phyloP scores from a whole-genome alignment of 225 moss, liverwort and hornwort species.

The Physcomitrium patens region DNA sequence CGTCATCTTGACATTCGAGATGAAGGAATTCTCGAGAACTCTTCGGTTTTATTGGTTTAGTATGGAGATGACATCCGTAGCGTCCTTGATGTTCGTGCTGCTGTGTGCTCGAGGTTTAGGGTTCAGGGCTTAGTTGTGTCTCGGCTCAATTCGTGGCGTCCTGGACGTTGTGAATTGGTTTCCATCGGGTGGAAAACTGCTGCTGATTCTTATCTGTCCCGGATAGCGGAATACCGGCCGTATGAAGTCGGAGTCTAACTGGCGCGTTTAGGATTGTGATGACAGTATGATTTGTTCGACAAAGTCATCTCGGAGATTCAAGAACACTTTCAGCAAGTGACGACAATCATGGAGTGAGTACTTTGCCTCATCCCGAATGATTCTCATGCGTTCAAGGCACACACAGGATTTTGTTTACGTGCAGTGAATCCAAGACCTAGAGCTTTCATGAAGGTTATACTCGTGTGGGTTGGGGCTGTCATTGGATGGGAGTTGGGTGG shows the following conservation, averaged over 20 bases:
- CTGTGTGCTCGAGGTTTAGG: conserved; percentile 12
- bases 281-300: conserved; percentile 90
- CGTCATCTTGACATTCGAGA: not conserved
- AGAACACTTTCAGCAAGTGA: conserved; percentile 84
- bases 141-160: conserved; percentile 5
- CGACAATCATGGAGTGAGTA: conserved; percentile 76
- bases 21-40: not conserved
- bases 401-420: not conserved
- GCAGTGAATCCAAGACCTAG: not conserved
- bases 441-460: not conserved
- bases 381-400: not conserved
- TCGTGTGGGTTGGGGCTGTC: conserved; percentile 4
- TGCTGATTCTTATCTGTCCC: not conserved
- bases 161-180: not conserved
- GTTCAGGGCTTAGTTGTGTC: conserved; percentile 18
- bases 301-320: conserved; percentile 83
- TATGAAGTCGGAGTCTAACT: conserved; percentile 16
- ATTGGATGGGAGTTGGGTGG: not conserved
- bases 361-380: not conserved
- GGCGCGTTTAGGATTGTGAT: conserved; percentile 29
- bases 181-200: not conserved
- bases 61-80: not conserved
- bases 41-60: not conserved
- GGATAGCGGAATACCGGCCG: not conserved
- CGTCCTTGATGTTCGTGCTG: not conserved